A percentile compares a stretch with the other conserved stretches of the same genome.
These are phyloP conservation scores for Candida rishiriensis DNA, from an alignment of 805 yeast species.

Conservation along the genomic window DNA sequence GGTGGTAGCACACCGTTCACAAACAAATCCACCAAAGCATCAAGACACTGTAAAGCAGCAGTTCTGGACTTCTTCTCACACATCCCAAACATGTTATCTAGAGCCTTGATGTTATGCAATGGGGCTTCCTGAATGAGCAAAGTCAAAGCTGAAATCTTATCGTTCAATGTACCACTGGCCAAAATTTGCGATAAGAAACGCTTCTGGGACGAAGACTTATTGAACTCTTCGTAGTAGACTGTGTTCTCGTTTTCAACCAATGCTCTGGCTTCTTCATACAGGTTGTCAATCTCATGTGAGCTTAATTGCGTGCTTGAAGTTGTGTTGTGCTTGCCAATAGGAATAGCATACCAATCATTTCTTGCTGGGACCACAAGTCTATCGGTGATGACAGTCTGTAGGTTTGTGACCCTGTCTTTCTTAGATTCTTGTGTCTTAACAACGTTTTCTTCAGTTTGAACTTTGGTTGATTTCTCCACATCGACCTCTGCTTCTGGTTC, in stretches of 20 bases:
- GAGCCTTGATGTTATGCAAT: conserved; percentile 76
- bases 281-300: conserved; percentile 53
- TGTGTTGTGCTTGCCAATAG: conserved; percentile 30
- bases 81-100: conserved; percentile 71
- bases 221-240: conserved; percentile 65
- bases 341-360: conserved; percentile 73
- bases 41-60: conserved; percentile 85
- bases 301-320: conserved; percentile 34
- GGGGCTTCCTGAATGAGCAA: conserved; percentile 94
- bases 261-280: conserved; percentile 62
- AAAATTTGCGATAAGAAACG: conserved; percentile 86
- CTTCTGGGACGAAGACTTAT: conserved; percentile 72
- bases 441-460: background rate
- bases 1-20: conserved; percentile 82
- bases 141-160: conserved; percentile 93
- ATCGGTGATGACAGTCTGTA: conserved; percentile 50
- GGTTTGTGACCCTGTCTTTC: conserved; percentile 25
- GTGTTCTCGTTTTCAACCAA: conserved; percentile 68
- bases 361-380: conserved; percentile 57
- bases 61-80: conserved; percentile 91
- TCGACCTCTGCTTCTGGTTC: conserved; percentile 16
- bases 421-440: conserved; percentile 9
- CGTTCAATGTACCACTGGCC: conserved; percentile 88
- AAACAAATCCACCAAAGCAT: conserved; percentile 84
- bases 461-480: too few species aligned